phyloP scores from a whole-genome alignment of 768 basidiomycete species.

The Russula compacta region DNA sequence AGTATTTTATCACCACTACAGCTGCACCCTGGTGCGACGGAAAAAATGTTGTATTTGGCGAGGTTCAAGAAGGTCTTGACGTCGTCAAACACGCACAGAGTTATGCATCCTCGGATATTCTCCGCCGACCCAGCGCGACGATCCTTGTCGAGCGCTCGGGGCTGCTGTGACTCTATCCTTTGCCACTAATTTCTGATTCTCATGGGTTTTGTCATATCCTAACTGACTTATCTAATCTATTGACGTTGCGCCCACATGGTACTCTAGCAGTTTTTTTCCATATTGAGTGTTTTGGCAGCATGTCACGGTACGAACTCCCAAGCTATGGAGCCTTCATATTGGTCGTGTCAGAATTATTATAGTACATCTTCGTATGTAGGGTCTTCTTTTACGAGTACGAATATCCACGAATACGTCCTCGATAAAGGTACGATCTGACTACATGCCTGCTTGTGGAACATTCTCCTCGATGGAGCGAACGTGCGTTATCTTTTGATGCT shows the following conservation, averaged over 20 bases:
- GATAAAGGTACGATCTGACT: background rate
- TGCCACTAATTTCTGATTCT: background rate
- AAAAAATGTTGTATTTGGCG: constrained; percentile 65
- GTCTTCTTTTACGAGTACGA: background rate
- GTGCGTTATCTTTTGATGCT: background rate
- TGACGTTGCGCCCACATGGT: background rate
- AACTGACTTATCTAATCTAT: constrained; percentile 10
- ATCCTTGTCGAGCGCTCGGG: constrained; percentile 18
- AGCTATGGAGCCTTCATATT: background rate
- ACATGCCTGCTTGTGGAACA: background rate
- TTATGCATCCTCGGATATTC: constrained; percentile 15
- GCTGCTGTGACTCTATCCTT: constrained; percentile 7
- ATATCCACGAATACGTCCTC: background rate
- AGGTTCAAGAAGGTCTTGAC: constrained; percentile 54
- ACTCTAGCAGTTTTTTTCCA: background rate
- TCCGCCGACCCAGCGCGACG: constrained; percentile 17
- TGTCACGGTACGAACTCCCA: background rate
- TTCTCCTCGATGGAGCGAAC: background rate
- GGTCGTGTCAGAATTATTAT: background rate
- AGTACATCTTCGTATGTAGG: background rate
- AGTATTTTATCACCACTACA: constrained; percentile 76
- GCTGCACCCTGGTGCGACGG: constrained; percentile 63
- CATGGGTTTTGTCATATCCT: background rate
- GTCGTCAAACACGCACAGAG: constrained; percentile 53
- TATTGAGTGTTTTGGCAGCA: background rate